phyloP scores from a whole-genome alignment of 2,329 filamentous ascomycete genomes.

The Diaporthe sp. region DNA sequence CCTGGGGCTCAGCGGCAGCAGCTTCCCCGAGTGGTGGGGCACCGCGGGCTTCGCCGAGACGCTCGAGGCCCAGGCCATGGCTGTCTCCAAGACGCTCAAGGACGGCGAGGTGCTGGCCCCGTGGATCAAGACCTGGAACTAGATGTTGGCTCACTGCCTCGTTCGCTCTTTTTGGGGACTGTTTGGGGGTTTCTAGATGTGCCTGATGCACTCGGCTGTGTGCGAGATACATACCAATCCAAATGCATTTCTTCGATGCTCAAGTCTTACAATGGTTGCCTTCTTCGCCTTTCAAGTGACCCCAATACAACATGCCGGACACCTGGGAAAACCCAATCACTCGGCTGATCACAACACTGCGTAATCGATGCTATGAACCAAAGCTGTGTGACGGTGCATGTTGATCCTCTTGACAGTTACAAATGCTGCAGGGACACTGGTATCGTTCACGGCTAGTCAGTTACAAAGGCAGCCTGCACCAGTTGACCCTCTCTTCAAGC shows the following conservation, averaged over 20 bases:
- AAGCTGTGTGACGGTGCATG: background rate
- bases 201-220: background rate
- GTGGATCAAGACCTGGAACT: slow-evolving; percentile 16
- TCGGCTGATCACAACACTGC: background rate
- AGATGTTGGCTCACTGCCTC: background rate
- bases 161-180: background rate
- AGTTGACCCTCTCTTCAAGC: background rate
- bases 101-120: slow-evolving; percentile 20
- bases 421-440: background rate
- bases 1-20: slow-evolving; percentile 13
- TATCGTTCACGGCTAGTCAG: background rate
- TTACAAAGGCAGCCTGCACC: background rate
- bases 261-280: background rate
- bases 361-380: background rate
- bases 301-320: background rate
- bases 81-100: slow-evolving; percentile 6
- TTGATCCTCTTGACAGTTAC: background rate
- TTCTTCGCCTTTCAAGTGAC: background rate
- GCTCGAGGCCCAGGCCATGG: background rate
- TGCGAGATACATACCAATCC: background rate
- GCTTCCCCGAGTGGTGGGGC: slow-evolving; percentile 20
- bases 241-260: background rate
- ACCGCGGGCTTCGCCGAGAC: slow-evolving; percentile 7
- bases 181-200: too few species aligned
- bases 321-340: background rate